Conservation (phyloP, 345 rosid genomes). For the Cardiospermum halicacabum region DNA sequence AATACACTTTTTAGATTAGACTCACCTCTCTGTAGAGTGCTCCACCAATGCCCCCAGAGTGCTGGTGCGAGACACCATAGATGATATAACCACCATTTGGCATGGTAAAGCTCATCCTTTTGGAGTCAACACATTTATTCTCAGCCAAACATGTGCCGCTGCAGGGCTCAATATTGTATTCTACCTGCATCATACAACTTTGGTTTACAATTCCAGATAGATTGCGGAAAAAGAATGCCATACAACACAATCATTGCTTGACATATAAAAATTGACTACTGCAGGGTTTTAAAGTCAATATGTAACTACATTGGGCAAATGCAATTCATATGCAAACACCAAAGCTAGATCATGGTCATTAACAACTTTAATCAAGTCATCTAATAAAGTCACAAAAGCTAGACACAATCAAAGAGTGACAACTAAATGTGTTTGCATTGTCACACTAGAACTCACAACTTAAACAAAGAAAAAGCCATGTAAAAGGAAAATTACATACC, state of each 20-base stretch:
- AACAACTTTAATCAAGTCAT: background rate
- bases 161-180: conserved; percentile 62
- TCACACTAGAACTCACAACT: background rate
- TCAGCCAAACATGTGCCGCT: conserved; percentile 8
- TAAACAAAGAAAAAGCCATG: too few species aligned
- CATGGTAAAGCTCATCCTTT: conserved; percentile 48
- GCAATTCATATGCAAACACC: background rate
- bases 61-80: conserved; percentile 84
- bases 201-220: background rate
- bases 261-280: background rate
- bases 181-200: conserved; percentile 39
- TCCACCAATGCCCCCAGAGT: conserved; percentile 64
- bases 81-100: conserved; percentile 68
- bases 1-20: background rate
- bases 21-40: conserved; percentile 68
- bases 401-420: background rate
- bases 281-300: background rate
- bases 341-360: background rate
- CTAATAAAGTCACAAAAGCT: background rate
- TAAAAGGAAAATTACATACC: conserved; percentile 30
- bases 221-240: background rate
- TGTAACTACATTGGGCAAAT: background rate
- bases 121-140: conserved; percentile 37
- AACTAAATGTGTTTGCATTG: background rate
- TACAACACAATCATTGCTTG: background rate